Evolutionary conservation across 2,329 filamentous ascomycete genomes (phyloP).

Genomic region (Periconia sp.): DNA sequence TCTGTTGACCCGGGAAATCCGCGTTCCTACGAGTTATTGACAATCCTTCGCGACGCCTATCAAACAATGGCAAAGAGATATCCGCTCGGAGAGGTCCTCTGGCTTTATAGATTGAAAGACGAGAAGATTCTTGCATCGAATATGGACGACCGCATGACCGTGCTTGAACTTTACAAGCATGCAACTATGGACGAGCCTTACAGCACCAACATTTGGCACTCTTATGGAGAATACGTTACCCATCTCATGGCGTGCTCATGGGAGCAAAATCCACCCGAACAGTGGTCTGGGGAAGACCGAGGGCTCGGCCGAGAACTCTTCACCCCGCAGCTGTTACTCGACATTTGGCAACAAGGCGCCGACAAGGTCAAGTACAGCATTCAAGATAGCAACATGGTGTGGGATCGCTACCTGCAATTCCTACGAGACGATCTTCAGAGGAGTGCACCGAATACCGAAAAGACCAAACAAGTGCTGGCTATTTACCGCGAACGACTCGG

Average conservation of each 20-base stretch:
- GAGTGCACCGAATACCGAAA: conserved; percentile 54
- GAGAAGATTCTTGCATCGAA: conserved; percentile 62
- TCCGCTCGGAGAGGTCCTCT: conserved; percentile 74
- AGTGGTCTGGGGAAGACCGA: conserved; percentile 67
- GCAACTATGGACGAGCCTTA: conserved; percentile 72
- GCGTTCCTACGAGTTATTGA: conserved; percentile 47
- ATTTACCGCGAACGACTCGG: conserved; percentile 71
- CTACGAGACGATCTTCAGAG: conserved; percentile 67
- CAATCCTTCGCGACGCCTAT: conserved; percentile 52
- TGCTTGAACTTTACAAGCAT: conserved; percentile 72
- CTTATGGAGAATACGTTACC: conserved; percentile 78
- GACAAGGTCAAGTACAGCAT: conserved; percentile 73
- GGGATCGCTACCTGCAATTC: conserved; percentile 76
- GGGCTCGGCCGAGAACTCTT: conserved; percentile 71
- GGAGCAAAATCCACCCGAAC: conserved; percentile 49
- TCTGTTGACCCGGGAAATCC: conserved; percentile 38
- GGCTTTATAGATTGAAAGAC: conserved; percentile 77
- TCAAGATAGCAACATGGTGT: conserved; percentile 71
- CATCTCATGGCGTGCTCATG: conserved; percentile 68
- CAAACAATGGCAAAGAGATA: conserved; percentile 64
- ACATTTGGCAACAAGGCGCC: conserved; percentile 72
- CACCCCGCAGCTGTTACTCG: conserved; percentile 65
- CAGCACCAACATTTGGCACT: conserved; percentile 73
- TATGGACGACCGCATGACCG: conserved; percentile 67
- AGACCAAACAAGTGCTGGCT: conserved; percentile 65